A percentile compares a stretch with the other conserved stretches of the same genome.
Evolutionary conservation across 495 filamentous ascomycete genomes (phyloP).

Genomic region (Articulospora tetracladia): DNA sequence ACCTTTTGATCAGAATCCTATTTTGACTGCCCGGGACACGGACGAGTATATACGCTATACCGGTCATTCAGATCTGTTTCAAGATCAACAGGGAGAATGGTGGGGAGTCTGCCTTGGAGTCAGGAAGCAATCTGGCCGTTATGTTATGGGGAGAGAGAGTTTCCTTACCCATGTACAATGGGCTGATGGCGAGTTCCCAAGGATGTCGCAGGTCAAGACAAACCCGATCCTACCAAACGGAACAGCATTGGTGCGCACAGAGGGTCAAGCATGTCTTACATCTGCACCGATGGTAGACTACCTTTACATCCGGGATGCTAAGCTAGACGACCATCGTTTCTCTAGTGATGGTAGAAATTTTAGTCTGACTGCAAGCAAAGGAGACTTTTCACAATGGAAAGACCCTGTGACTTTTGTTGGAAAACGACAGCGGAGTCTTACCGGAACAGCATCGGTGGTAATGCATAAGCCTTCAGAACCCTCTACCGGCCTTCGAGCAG

Average conservation of each 20-base stretch:
- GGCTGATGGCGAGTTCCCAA: constrained; percentile 18
- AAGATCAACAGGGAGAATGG: constrained; percentile 39
- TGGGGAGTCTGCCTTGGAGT: constrained; percentile 33
- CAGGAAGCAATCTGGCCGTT: constrained; percentile 11
- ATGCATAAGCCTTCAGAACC: not conserved
- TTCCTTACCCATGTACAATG: constrained; percentile 19
- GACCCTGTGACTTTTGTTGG: constrained; percentile 11
- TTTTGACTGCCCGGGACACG: constrained; percentile 41
- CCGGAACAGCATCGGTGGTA: not conserved
- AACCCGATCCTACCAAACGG: not conserved
- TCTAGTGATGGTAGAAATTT: not conserved
- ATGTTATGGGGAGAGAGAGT: constrained; percentile 21
- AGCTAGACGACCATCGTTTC: constrained; percentile 4
- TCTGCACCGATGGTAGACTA: constrained; percentile 2
- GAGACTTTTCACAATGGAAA: not conserved
- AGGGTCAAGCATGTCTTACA: not conserved
- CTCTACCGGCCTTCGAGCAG: not conserved
- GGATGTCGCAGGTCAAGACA: not conserved
- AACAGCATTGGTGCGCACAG: not conserved
- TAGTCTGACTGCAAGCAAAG: constrained; percentile 2
- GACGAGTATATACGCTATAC: constrained; percentile 33
- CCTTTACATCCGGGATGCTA: constrained; percentile 9
- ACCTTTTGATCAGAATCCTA: constrained; percentile 44
- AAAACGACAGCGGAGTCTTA: constrained; percentile 5
- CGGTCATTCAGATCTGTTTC: constrained; percentile 40